A percentile compares a stretch with the other conserved stretches of the same genome.
phyloP scores from a whole-genome alignment of 768 basidiomycete species.

The Tulasnella sp. region DNA sequence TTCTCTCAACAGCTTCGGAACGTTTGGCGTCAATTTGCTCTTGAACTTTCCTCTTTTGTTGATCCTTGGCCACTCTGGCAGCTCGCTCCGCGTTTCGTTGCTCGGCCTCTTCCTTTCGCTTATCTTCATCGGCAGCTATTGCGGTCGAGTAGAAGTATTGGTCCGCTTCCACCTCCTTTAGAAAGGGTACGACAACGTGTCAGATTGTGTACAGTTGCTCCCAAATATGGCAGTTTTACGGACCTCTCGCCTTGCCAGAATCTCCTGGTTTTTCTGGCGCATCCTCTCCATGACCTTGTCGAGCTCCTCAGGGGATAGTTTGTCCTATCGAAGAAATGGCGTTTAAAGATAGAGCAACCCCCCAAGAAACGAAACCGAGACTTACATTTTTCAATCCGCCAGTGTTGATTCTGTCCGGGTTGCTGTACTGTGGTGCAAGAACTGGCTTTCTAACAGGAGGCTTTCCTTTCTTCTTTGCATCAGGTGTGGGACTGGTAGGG shows the following conservation, averaged over 20 bases:
- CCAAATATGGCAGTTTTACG: slow-evolving; percentile 33
- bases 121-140: slow-evolving; percentile 44
- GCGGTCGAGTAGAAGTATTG: slow-evolving; percentile 72
- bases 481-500: slow-evolving; percentile 1
- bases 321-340: slow-evolving; percentile 49
- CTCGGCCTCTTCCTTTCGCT: slow-evolving; percentile 16
- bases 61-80: slow-evolving; percentile 59
- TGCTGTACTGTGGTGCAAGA: slow-evolving; percentile 61
- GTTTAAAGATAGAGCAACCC: not conserved
- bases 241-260: slow-evolving; percentile 64
- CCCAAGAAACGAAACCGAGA: not conserved
- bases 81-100: slow-evolving; percentile 53
- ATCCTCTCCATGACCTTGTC: slow-evolving; percentile 66
- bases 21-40: slow-evolving; percentile 12
- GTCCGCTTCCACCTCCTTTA: slow-evolving; percentile 74
- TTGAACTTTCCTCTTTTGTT: slow-evolving; percentile 42
- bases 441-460: slow-evolving; percentile 48
- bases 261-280: slow-evolving; percentile 69
- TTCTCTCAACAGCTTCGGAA: slow-evolving; percentile 52
- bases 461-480: slow-evolving; percentile 31
- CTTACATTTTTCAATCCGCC: slow-evolving; percentile 68
- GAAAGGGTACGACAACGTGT: slow-evolving; percentile 17
- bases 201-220: not conserved
- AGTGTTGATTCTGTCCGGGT: slow-evolving; percentile 79
- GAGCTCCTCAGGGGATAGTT: slow-evolving; percentile 63